A percentile compares a stretch with the other conserved stretches of the same genome.
Conservation (phyloP, 352 stramenopile species). For the Phytopythium aichiense region DNA sequence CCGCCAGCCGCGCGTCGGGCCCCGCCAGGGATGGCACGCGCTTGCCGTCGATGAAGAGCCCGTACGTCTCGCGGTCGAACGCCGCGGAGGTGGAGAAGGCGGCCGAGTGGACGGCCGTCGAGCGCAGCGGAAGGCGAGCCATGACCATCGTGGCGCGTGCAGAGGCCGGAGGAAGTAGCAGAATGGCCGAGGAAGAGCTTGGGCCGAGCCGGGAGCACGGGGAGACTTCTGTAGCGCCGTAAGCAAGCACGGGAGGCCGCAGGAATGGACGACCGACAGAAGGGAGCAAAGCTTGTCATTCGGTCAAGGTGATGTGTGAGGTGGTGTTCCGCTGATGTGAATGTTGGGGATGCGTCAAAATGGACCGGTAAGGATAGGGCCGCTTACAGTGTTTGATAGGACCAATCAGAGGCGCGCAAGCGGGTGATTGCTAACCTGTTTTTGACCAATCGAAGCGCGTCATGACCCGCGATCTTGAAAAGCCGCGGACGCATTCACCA, state of each 20-base stretch:
- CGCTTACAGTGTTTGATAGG: neutral
- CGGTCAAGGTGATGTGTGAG: neutral
- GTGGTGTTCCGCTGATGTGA: neutral
- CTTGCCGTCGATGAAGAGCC: constrained; percentile 40
- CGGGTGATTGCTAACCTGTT: neutral
- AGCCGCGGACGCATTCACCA: neutral
- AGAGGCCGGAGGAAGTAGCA: neutral
- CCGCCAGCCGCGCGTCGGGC: constrained; percentile 14
- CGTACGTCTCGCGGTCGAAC: constrained; percentile 32
- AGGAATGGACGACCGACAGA: neutral
- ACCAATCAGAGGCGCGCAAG: constrained; percentile 4
- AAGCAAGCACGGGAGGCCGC: neutral
- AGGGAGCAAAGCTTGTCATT: neutral
- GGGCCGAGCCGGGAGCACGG: neutral
- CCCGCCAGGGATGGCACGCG: constrained; percentile 25
- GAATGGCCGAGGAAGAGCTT: neutral
- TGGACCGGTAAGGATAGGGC: neutral
- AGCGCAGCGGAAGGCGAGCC: neutral
- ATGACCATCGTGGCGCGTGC: neutral
- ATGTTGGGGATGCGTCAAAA: neutral
- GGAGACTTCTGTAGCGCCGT: neutral
- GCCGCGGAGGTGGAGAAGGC: constrained; percentile 1
- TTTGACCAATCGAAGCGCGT: neutral
- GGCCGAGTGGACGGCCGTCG: neutral
- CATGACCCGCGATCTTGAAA: constrained; percentile 5